A percentile compares a stretch with the other conserved stretches of the same genome.
Conservation (phyloP, 495 filamentous ascomycete species). For the Neurospora sp. region DNA sequence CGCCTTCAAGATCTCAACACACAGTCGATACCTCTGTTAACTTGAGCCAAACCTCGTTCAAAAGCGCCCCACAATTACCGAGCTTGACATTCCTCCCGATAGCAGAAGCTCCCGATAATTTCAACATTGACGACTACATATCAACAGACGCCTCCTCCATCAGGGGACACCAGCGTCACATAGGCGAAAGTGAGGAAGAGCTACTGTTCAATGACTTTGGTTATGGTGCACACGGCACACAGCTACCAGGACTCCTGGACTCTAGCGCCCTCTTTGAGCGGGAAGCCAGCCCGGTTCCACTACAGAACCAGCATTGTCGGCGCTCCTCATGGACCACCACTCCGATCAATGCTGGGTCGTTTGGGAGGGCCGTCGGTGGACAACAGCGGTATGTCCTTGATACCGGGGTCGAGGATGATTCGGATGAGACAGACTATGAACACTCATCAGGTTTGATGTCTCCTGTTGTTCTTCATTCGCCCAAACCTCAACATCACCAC, state of each 20-base stretch:
- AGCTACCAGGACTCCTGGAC: constrained; percentile 29
- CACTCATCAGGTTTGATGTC: background rate
- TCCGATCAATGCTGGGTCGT: constrained; percentile 2
- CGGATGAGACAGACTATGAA: background rate
- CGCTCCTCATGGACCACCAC: background rate
- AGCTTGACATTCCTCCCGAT: background rate
- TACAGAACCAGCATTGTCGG: background rate
- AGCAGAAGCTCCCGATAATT: constrained; percentile 3
- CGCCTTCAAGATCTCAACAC: constrained; percentile 28
- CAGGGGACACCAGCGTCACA: constrained; percentile 11
- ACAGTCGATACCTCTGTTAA: constrained; percentile 36
- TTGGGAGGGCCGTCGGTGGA: constrained; percentile 6
- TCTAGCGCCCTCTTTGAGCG: background rate
- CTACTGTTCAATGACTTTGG: constrained; percentile 31
- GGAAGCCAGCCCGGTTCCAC: background rate
- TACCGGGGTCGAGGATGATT: constrained; percentile 6
- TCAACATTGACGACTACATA: constrained; percentile 32
- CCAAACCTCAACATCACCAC: background rate
- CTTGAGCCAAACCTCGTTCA: constrained; percentile 14
- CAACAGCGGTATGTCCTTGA: constrained; percentile 8
- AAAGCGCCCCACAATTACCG: background rate
- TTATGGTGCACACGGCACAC: constrained; percentile 23
- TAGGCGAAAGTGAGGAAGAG: constrained; percentile 31
- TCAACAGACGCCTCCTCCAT: constrained; percentile 30
- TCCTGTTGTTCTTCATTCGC: background rate